Base-by-base conservation (phyloP, 768 basidiomycete genomes). In the Lentinula aciculospora region DNA sequence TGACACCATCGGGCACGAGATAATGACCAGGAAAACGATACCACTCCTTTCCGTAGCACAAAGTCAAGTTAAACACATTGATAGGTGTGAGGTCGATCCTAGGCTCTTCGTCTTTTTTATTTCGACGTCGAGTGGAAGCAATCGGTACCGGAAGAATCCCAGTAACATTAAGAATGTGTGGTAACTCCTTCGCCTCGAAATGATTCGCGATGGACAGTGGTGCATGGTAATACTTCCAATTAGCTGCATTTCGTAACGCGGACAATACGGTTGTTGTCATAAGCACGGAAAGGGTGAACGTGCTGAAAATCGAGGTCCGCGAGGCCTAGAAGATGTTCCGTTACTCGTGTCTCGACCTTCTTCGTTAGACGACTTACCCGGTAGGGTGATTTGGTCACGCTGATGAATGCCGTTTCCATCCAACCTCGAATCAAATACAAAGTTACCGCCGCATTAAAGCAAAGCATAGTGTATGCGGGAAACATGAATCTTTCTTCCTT, bases 401-500 rank as follows among this genome's bases (percentile, higher is more conserved):
- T 79, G 64, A 96, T 80, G 65, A 85, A 98, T 2, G 76, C 70
- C 17, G 74, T 76, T 75, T 98, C 95, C 61, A 92, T 69, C 92
- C 89, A 94, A 12, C 94, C 94, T 58, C 94, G 82, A 13, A 89
- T 64, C 42, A 99, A 77, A 69, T 91, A 98, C 10, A 96, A 62
- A 12, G 86, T 79, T n/a, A 94, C 86, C 3, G 93, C 92, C 0
- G 94, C 96, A 66, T 98, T 98, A 74, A 98, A 93, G 67, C 92
- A 93, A 47, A 98, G 71, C 31, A 98, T 70, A 1, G 93, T 90
- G 68, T 96, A 98, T 2, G 83, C 88, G 0, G 97, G 96, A 71
- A 87, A 98, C 85, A 98, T 89, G 75, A 99, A 99, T n/a, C 97
- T 81, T 68, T 99, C 97, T 71, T 99, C 97, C 73, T 99, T 99